A percentile compares a stretch with the other conserved stretches of the same genome.
Evolutionary conservation across 257 asterid species (phyloP).

Genomic region (Rubia yunnanensis): DNA sequence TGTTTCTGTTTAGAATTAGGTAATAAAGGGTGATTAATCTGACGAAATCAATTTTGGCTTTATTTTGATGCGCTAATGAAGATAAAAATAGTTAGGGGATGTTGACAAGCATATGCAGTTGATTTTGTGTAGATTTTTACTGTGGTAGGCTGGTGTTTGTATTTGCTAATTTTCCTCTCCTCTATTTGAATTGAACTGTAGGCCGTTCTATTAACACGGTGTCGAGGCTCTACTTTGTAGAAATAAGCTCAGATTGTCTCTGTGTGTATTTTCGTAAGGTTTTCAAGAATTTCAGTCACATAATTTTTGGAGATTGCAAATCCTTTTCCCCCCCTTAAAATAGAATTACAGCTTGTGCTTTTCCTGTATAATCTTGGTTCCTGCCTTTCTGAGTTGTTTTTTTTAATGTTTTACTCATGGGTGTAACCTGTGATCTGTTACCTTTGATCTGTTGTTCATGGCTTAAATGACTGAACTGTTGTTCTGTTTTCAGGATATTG

Average conservation of each 20-base stretch:
- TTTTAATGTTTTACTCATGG: not conserved
- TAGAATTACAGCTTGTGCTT: not conserved
- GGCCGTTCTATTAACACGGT: not conserved
- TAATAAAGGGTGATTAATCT: not conserved
- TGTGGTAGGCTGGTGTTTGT: not conserved
- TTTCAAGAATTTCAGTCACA: not conserved
- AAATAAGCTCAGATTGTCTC: not conserved
- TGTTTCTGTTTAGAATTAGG: not conserved
- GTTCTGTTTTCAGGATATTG: conserved; percentile 7
- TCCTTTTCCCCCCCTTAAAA: not conserved
- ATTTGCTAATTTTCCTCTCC: not conserved
- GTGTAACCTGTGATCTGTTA: not conserved
- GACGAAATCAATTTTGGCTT: not conserved
- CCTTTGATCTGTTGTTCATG: not conserved
- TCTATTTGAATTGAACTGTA: not conserved
- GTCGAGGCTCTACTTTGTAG: not conserved
- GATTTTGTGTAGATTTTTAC: not conserved
- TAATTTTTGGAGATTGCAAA: not conserved
- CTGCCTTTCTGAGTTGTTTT: not conserved
- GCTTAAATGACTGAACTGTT: conserved; percentile 2
- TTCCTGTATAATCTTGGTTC: not conserved
- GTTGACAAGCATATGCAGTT: not conserved
- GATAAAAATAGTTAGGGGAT: not conserved
- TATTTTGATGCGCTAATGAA: not conserved
- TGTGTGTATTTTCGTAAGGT: not conserved